A percentile compares a stretch with the other conserved stretches of the same genome.
Conservation (phyloP, 2,329 filamentous ascomycete genomes). For the Calonectria pseudoturangicola region DNA sequence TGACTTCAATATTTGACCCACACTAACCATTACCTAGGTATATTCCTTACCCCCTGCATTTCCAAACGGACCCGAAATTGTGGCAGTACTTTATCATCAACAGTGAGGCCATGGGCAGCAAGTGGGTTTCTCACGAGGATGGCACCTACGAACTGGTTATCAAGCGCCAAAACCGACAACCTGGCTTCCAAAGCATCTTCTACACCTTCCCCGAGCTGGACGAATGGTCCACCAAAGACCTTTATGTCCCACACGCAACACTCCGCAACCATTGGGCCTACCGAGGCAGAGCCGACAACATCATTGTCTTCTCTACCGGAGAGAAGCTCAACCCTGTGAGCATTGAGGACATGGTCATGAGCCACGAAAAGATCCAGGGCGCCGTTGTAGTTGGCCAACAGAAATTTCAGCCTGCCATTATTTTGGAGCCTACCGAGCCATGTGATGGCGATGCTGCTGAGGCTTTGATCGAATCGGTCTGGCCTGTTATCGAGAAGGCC, state of each 20-base stretch:
- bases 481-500: conserved; percentile 13
- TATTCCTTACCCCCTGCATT: neutral
- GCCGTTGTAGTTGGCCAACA: neutral
- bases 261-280: conserved; percentile 3
- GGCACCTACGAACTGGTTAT: conserved; percentile 6
- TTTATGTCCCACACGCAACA: conserved; percentile 4
- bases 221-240: conserved; percentile 14
- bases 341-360: conserved; percentile 18
- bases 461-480: neutral
- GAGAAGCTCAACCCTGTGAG: conserved; percentile 17
- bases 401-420: conserved; percentile 2
- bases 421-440: neutral
- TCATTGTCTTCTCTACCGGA: conserved; percentile 13
- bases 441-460: neutral
- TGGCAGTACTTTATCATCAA: conserved; percentile 23
- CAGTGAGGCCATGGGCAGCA: conserved; percentile 2
- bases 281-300: conserved; percentile 6
- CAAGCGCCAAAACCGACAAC: neutral
- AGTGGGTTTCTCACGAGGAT: neutral
- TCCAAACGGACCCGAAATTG: conserved; percentile 1
- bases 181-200: conserved; percentile 6
- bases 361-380: neutral
- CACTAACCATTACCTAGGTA: neutral
- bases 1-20: rapidly evolving
- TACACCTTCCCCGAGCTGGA: conserved; percentile 13